phyloP scores from a whole-genome alignment of 805 yeast genomes.

The Priceomyces carsonii region DNA sequence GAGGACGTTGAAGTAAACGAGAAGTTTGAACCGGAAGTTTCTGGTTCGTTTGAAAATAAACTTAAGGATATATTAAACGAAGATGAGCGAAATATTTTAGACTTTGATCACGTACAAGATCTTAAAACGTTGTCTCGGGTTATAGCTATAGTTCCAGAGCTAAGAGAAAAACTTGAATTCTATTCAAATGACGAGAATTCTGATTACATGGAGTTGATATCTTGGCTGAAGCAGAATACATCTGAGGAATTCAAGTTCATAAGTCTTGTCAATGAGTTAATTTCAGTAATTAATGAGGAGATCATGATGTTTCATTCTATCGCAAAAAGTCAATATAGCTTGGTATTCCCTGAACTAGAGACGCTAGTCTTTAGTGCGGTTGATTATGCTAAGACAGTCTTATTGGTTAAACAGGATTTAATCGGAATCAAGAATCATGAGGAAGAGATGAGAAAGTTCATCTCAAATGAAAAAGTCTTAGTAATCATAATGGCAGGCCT shows the following conservation, averaged over 20 bases:
- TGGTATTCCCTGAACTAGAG: slow-evolving; percentile 72
- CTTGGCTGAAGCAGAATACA: slow-evolving; percentile 26
- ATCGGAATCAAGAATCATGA: slow-evolving; percentile 28
- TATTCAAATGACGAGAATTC: slow-evolving; percentile 24
- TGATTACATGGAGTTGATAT: slow-evolving; percentile 31
- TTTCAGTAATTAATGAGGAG: slow-evolving; percentile 56
- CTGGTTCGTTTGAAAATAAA: slow-evolving; percentile 14
- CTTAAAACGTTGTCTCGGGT: slow-evolving; percentile 22
- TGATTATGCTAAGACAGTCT: slow-evolving; percentile 58
- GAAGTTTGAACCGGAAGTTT: slow-evolving; percentile 5
- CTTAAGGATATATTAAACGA: slow-evolving; percentile 13
- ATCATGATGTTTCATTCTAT: slow-evolving; percentile 49
- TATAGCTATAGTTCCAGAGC: slow-evolving; percentile 23
- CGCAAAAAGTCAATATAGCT: slow-evolving; percentile 52
- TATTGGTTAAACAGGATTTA: slow-evolving; percentile 51
- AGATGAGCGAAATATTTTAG: slow-evolving; percentile 16
- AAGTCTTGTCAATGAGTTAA: slow-evolving; percentile 52
- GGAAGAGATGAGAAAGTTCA: slow-evolving; percentile 36
- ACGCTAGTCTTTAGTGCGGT: slow-evolving; percentile 60
- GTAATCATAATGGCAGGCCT: slow-evolving; percentile 73
- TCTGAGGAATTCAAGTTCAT: slow-evolving; percentile 52
- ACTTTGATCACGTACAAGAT: slow-evolving; percentile 20
- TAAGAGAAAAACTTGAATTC: slow-evolving; percentile 18
- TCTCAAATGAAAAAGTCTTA: slow-evolving; percentile 66
- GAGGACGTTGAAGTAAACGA: slow-evolving; percentile 10